Evolutionary conservation across 2,329 filamentous ascomycete species (phyloP).

Genomic region (Fusarium setosum): DNA sequence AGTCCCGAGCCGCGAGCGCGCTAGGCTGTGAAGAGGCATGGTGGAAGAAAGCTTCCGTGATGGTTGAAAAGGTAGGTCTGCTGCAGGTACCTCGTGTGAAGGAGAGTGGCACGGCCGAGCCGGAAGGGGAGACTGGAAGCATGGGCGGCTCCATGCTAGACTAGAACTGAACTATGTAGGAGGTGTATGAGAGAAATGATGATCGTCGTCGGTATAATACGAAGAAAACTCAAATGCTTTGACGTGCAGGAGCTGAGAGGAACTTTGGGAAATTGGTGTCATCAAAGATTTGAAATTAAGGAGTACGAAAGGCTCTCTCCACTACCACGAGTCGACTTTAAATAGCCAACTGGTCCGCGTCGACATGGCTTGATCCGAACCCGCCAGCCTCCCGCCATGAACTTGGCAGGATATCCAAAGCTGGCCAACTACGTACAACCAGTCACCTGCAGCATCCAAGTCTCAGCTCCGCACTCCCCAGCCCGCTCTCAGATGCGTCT

Average conservation of each 20-base stretch:
- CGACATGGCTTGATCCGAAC: background rate
- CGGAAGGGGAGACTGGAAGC: background rate
- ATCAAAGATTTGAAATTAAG: slow-evolving; percentile 31
- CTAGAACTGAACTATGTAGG: slow-evolving; percentile 8
- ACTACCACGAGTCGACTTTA: slow-evolving; percentile 28
- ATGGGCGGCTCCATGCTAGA: slow-evolving; percentile 23
- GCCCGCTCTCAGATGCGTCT: slow-evolving; percentile 21
- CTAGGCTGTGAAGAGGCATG: slow-evolving; percentile 51
- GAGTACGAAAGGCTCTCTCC: slow-evolving; percentile 20
- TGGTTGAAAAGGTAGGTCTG: slow-evolving; percentile 43
- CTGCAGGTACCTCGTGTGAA: slow-evolving; percentile 34
- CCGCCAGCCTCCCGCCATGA: slow-evolving; percentile 28
- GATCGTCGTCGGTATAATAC: slow-evolving; percentile 25
- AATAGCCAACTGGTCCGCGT: slow-evolving; percentile 22
- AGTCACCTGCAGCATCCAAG: slow-evolving; percentile 26
- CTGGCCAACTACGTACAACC: background rate
- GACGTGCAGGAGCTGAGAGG: background rate
- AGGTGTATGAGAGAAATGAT: slow-evolving; percentile 21
- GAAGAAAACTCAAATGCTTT: slow-evolving; percentile 25
- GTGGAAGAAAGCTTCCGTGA: slow-evolving; percentile 51
- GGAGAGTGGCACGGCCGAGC: slow-evolving; percentile 28
- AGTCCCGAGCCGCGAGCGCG: slow-evolving; percentile 51
- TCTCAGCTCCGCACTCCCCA: slow-evolving; percentile 15
- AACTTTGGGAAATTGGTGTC: slow-evolving; percentile 7
- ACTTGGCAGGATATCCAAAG: slow-evolving; percentile 25